These are phyloP conservation scores for Aspergillus sp. DNA, from an alignment of 2,329 filamentous ascomycete species.

Conservation along the genomic window DNA sequence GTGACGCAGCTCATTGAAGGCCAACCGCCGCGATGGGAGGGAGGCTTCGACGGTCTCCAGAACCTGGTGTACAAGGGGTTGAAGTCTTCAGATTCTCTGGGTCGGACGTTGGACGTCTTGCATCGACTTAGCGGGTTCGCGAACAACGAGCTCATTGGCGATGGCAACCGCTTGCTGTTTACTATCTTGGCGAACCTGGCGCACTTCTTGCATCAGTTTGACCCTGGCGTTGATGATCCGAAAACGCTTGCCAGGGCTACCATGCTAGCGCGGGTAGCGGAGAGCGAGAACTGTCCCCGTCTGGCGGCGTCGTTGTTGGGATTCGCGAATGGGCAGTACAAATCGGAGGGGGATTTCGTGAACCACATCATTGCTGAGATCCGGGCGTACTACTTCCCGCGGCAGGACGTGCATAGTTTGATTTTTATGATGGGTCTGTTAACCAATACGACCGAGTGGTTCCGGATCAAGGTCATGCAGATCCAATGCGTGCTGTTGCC, in stretches of 20 bases:
- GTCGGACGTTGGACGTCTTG: slow-evolving; percentile 66
- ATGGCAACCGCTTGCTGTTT: slow-evolving; percentile 74
- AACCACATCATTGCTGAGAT: slow-evolving; percentile 65
- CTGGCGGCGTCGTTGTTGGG: slow-evolving; percentile 62
- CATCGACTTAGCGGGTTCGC: slow-evolving; percentile 72
- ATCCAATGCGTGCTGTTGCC: slow-evolving; percentile 78
- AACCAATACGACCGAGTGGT: slow-evolving; percentile 80
- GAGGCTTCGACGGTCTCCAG: slow-evolving; percentile 76
- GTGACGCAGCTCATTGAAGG: slow-evolving; percentile 66
- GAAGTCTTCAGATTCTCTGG: slow-evolving; percentile 73
- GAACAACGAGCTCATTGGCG: slow-evolving; percentile 70
- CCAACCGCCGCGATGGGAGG: slow-evolving; percentile 81
- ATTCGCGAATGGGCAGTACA: slow-evolving; percentile 60
- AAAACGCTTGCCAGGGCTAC: slow-evolving; percentile 56
- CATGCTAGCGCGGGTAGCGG: slow-evolving; percentile 62
- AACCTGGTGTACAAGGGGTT: slow-evolving; percentile 83
- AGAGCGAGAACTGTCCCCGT: slow-evolving; percentile 59
- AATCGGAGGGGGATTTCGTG: slow-evolving; percentile 66
- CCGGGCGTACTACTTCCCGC: slow-evolving; percentile 68
- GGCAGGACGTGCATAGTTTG: slow-evolving; percentile 73
- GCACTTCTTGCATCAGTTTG: slow-evolving; percentile 70
- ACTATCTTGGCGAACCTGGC: slow-evolving; percentile 87
- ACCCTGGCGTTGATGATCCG: slow-evolving; percentile 51
- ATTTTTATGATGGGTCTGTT: slow-evolving; percentile 86
- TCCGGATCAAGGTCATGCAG: slow-evolving; percentile 88